A percentile compares a stretch with the other conserved stretches of the same genome.
Evolutionary conservation across 1,139 yeast genomes (phyloP).

Genomic region (Yamadazyma oceani): DNA sequence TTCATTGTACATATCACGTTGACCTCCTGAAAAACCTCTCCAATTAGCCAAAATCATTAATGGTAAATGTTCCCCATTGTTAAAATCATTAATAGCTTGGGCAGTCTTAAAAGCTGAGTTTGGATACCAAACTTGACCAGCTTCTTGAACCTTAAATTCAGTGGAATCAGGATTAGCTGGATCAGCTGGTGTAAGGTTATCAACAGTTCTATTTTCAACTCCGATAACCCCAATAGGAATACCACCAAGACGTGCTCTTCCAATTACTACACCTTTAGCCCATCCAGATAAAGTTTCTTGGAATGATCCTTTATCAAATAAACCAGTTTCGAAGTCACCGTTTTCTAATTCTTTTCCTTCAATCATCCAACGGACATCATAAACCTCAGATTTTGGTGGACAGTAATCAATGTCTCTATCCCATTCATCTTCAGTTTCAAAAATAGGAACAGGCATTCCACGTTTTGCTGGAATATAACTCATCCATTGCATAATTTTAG

Average conservation of each 20-base stretch:
- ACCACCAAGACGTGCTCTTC: conserved; percentile 98
- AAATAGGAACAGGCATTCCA: conserved; percentile 86
- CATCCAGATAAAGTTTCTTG: conserved; percentile 97
- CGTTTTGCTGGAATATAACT: conserved; percentile 94
- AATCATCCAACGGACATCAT: conserved; percentile 95
- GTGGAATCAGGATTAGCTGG: conserved; percentile 97
- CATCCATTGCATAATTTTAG: conserved; percentile 92
- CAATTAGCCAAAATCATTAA: conserved; percentile 97
- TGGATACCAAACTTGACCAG: conserved; percentile 99
- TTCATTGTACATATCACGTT: conserved; percentile 98
- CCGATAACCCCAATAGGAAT: conserved; percentile 97
- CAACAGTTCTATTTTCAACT: conserved; percentile 88
- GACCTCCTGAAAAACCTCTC: conserved; percentile 99
- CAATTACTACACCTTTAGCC: conserved; percentile 98
- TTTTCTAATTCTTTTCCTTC: conserved; percentile 71
- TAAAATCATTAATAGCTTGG: conserved; percentile 96
- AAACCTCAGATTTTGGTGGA: conserved; percentile 72
- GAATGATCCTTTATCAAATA: conserved; percentile 90
- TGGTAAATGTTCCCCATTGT: conserved; percentile 96
- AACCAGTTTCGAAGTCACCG: conserved; percentile 76
- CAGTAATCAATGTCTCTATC: conserved; percentile 85
- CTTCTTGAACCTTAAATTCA: conserved; percentile 85
- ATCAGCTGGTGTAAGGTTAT: conserved; percentile 91
- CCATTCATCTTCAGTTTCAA: conserved; percentile 83
- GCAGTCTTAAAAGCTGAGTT: conserved; percentile 98